phyloP scores from a whole-genome alignment of 768 basidiomycete genomes.

The Boletus bicolor region DNA sequence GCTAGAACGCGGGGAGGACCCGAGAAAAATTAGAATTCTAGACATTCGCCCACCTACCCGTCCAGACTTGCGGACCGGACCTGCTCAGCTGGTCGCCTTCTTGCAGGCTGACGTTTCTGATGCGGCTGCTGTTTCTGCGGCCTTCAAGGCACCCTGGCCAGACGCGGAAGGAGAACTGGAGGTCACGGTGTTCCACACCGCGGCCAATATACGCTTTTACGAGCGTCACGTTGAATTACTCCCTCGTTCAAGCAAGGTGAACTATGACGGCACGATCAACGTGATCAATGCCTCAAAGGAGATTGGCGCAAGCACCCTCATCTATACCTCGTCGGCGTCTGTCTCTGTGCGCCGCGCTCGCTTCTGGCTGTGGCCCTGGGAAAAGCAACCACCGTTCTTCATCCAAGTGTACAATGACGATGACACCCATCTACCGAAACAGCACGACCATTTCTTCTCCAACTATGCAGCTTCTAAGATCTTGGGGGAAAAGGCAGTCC shows the following conservation, averaged over 20 bases:
- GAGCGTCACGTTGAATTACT: conserved; percentile 56
- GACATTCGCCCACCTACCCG: conserved; percentile 65
- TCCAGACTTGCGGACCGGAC: conserved; percentile 51
- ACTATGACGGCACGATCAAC: conserved; percentile 66
- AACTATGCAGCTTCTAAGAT: conserved; percentile 73
- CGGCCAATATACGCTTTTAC: conserved; percentile 75
- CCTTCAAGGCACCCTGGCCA: conserved; percentile 67
- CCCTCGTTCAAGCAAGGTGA: conserved; percentile 55
- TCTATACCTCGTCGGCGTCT: conserved; percentile 76
- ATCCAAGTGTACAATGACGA: conserved; percentile 67
- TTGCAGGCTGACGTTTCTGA: conserved; percentile 58
- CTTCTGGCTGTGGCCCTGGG: conserved; percentile 76
- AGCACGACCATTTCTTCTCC: conserved; percentile 66
- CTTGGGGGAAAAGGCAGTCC: conserved; percentile 50
- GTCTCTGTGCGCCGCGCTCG: conserved; percentile 54
- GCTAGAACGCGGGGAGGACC: conserved; percentile 68
- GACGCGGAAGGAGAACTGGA: conserved; percentile 24
- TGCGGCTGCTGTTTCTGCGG: conserved; percentile 47
- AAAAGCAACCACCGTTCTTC: conserved; percentile 51
- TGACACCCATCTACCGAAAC: conserved; percentile 47
- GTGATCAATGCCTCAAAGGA: conserved; percentile 55
- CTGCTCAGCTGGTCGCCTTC: conserved; percentile 53
- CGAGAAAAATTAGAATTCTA: conserved; percentile 58
- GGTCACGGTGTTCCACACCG: conserved; percentile 73
- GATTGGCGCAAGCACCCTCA: conserved; percentile 52